phyloP scores from a whole-genome alignment of 371 early-diverging fungal genomes.

The Zychaea mexicana region DNA sequence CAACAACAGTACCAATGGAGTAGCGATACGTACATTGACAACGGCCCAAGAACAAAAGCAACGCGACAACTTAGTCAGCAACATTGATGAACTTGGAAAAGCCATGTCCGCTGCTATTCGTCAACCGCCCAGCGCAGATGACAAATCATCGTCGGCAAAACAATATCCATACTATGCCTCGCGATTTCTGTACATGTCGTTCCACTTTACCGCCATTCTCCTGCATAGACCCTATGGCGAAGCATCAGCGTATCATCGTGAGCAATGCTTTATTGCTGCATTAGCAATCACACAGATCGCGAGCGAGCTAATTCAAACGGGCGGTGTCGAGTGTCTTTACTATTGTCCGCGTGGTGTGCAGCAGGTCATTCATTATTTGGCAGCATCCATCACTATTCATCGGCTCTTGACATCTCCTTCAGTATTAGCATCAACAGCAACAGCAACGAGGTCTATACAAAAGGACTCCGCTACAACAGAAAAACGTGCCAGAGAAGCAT shows the following conservation, averaged over 20 bases:
- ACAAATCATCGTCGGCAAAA: background rate
- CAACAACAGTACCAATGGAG: background rate
- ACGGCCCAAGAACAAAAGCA: background rate
- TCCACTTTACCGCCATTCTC: slow-evolving; percentile 16
- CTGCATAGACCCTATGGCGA: slow-evolving; percentile 13
- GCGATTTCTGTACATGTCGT: slow-evolving; percentile 6
- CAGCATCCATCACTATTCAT: slow-evolving; percentile 35
- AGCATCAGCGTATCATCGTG: background rate
- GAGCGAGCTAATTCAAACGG: slow-evolving; percentile 14
- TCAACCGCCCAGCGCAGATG: background rate
- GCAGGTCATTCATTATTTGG: slow-evolving; percentile 39
- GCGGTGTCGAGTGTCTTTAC: slow-evolving; percentile 31
- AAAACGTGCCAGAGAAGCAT: background rate
- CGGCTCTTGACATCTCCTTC: background rate
- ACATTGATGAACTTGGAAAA: slow-evolving; percentile 14
- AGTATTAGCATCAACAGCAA: background rate
- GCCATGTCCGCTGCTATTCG: background rate
- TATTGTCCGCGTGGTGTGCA: slow-evolving; percentile 39
- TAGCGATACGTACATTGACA: background rate
- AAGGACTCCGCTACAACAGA: background rate
- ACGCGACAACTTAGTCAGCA: background rate
- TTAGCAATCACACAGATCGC: slow-evolving; percentile 19
- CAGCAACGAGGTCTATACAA: too few relatives aligned
- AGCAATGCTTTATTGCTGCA: slow-evolving; percentile 26
- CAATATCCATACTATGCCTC: background rate